Conservation (phyloP, 2,329 filamentous ascomycete species). For the Rutstroemia sp. region DNA sequence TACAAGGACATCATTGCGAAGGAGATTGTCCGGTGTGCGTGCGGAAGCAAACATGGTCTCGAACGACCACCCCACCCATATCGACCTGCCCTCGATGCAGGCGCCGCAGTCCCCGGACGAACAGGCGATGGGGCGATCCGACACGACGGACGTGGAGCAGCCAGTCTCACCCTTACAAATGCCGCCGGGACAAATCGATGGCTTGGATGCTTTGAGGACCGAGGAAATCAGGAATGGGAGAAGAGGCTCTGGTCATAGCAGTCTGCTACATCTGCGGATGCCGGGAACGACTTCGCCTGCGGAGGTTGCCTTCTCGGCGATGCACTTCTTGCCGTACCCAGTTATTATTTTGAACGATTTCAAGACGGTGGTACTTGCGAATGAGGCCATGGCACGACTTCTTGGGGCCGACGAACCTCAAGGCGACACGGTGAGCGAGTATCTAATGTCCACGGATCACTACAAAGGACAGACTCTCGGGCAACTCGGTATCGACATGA, state of each 20-base stretch:
- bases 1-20: too few relatives aligned
- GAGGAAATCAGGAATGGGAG: slow-evolving; percentile 16
- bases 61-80: neutral
- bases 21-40: neutral
- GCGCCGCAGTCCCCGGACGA: neutral
- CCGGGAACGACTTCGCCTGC: slow-evolving; percentile 39
- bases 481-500: slow-evolving; percentile 65
- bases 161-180: slow-evolving; percentile 23
- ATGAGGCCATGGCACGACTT: slow-evolving; percentile 66
- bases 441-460: slow-evolving; percentile 42
- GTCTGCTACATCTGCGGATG: slow-evolving; percentile 30
- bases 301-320: slow-evolving; percentile 56
- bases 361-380: slow-evolving; percentile 66
- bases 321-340: slow-evolving; percentile 70
- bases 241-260: slow-evolving; percentile 10
- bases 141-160: slow-evolving; percentile 6
- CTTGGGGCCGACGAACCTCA: slow-evolving; percentile 47
- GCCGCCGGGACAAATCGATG: slow-evolving; percentile 24
- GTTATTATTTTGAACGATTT: slow-evolving; percentile 58
- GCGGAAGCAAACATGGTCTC: neutral
- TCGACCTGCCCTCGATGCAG: neutral
- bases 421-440: slow-evolving; percentile 31
- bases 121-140: neutral
- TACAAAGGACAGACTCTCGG: slow-evolving; percentile 59
- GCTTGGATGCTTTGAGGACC: slow-evolving; percentile 20